Conservation (phyloP, 2,329 filamentous ascomycete genomes). For the Raffaelea deltoideospora region DNA sequence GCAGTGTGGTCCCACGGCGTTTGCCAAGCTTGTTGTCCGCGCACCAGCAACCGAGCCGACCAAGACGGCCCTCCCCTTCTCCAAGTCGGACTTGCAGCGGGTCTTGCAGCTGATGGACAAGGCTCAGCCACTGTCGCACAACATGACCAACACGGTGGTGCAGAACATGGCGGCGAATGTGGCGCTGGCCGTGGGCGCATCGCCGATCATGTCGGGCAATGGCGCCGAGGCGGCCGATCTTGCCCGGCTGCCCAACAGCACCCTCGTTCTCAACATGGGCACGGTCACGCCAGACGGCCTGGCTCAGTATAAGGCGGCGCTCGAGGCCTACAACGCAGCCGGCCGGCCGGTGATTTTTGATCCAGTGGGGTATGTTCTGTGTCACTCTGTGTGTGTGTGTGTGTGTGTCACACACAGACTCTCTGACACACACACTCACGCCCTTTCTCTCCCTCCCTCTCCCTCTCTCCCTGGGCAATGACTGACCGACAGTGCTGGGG, state of each 20-base stretch:
- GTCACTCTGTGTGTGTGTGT: neutral
- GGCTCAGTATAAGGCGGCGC: constrained; percentile 54
- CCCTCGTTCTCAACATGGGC: constrained; percentile 88
- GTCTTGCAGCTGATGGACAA: constrained; percentile 47
- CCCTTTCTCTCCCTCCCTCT: constrained; percentile 2
- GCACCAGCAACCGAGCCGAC: neutral
- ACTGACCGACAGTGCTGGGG: constrained; percentile 45
- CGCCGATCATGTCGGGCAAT: constrained; percentile 88
- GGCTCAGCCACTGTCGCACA: constrained; percentile 66
- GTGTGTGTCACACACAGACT: too few species aligned
- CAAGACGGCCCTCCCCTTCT: neutral
- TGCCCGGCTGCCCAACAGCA: constrained; percentile 52
- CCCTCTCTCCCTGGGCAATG: neutral
- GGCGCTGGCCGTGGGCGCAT: constrained; percentile 68
- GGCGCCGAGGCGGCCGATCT: constrained; percentile 70
- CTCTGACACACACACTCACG: too few species aligned
- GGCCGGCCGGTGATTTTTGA: constrained; percentile 71
- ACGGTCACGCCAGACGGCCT: constrained; percentile 67
- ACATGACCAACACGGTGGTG: constrained; percentile 95
- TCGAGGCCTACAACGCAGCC: constrained; percentile 66
- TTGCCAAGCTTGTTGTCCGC: neutral
- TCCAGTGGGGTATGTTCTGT: constrained; percentile 55
- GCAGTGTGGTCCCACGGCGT: constrained; percentile 3
- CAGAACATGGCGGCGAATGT: constrained; percentile 93
- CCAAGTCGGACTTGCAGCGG: constrained; percentile 13